Conservation (phyloP, 2,329 filamentous ascomycete species). For the Calonectria fujianensis region DNA sequence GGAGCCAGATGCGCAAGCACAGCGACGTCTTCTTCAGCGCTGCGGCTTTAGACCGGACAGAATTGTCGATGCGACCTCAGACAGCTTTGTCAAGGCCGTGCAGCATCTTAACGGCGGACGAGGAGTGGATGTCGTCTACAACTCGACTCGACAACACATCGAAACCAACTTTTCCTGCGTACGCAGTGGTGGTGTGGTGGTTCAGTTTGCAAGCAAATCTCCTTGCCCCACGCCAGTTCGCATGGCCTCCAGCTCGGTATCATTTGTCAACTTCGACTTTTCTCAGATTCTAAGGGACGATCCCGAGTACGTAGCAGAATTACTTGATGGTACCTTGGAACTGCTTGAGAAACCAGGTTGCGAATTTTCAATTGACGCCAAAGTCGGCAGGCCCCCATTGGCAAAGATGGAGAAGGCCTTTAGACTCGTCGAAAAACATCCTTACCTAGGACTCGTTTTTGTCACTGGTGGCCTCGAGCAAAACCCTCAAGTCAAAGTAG, state of each 20-base stretch:
- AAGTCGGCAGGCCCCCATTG: constrained; percentile 45
- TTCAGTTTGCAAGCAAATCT: constrained; percentile 57
- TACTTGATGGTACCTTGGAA: constrained; percentile 51
- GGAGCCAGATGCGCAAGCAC: constrained; percentile 54
- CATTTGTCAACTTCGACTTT: constrained; percentile 60
- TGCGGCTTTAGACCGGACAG: constrained; percentile 59
- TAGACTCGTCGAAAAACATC: constrained; percentile 50
- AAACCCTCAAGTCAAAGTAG: constrained; percentile 49
- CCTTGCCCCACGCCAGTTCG: constrained; percentile 43
- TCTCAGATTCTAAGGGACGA: constrained; percentile 58
- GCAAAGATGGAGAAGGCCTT: constrained; percentile 55
- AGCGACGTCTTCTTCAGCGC: constrained; percentile 61
- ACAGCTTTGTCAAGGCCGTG: constrained; percentile 59
- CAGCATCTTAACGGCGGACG: constrained; percentile 56
- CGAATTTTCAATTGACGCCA: not conserved
- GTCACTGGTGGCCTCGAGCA: constrained; percentile 42
- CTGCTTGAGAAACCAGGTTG: not conserved
- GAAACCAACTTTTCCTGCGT: constrained; percentile 60
- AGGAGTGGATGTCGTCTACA: constrained; percentile 67
- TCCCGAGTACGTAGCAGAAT: constrained; percentile 54
- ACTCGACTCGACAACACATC: constrained; percentile 63
- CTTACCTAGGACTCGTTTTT: constrained; percentile 52
- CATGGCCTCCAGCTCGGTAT: constrained; percentile 47
- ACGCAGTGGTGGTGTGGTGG: constrained; percentile 57
- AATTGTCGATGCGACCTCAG: constrained; percentile 63